phyloP scores from a whole-genome alignment of 441 rosid genomes.

The Flueggea neowawraea region DNA sequence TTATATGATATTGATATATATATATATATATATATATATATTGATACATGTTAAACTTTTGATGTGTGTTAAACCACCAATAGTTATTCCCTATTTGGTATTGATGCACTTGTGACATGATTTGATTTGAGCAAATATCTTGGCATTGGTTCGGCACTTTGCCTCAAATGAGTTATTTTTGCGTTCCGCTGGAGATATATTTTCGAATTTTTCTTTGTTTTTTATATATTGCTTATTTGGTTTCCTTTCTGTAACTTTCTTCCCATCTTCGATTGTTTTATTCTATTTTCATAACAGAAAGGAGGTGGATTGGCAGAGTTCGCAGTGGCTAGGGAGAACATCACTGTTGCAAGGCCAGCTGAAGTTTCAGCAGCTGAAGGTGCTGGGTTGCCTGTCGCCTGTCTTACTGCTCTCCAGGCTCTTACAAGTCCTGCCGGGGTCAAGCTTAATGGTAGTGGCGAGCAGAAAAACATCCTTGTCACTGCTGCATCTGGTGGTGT shows the following conservation, averaged over 20 bases:
- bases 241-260: neutral
- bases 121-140: no score
- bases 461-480: slow-evolving; percentile 51
- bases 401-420: slow-evolving; percentile 62
- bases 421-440: slow-evolving; percentile 53
- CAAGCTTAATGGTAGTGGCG: slow-evolving; percentile 57
- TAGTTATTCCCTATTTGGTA: no score
- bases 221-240: neutral
- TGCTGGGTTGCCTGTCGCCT: slow-evolving; percentile 63
- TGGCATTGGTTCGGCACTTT: no score
- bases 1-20: no score
- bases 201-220: no score
- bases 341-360: slow-evolving; percentile 53
- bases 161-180: no score
- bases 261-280: slow-evolving; percentile 5
- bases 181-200: no score
- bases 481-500: slow-evolving; percentile 94
- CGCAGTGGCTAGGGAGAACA: slow-evolving; percentile 52
- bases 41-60: no score
- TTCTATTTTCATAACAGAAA: slow-evolving; percentile 16
- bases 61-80: no score
- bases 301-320: slow-evolving; percentile 80
- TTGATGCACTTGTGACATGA: no score
- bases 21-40: no score
- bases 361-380: slow-evolving; percentile 74